Evolutionary conservation across 805 yeast genomes (phyloP), one percentile per base, ranked within the genome.

Genomic region (Alloascoidea hylecoeti): DNA sequence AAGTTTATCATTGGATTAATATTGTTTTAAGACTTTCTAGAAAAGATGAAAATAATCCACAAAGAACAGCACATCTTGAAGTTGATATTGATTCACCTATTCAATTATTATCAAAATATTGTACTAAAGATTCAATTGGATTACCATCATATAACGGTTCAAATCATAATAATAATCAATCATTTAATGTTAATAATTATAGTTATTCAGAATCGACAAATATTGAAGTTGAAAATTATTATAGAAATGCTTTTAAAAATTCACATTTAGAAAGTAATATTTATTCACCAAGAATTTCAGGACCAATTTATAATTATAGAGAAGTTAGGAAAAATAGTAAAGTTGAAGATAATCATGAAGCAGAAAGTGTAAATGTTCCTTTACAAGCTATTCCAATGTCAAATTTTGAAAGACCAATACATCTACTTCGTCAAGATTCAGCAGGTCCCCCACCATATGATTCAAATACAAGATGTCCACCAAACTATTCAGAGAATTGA

Each of bases 1-100:
- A 85, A 58, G 70, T 92, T 4, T 89, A 83, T 49, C 99, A 92
- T 58, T 92, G 98, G 96, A 76, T 92, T 49, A 92, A 92, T 57
- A 70, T 92, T 13, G 79, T 94, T 44, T 59, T 92, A 38, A 62
- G 97, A 38, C 63, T 92, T 30, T 82, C 95, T 3, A 72, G 70
- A 46, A 51, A 66, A n/a, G 76, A 80, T 34, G 66, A 69, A 35
- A 68, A 45, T 13, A 45, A 49, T 38, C 52, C 57, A 15, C 42
- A 46, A 17, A 83, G 83, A 51, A 64, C 94, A 35, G 89, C 86
- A 53, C 96, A 86, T 52, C 92, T 80, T 53, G 99, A 92, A 60
- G 83, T 92, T 35, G 77, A 85, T 41, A 89, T 92, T 40, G 99
- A 92, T 56, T 83, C 96, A 2, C 98, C 98, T 2, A 77, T 92